phyloP scores from a whole-genome alignment of 495 filamentous ascomycete species.

The Trichoderma virens region DNA sequence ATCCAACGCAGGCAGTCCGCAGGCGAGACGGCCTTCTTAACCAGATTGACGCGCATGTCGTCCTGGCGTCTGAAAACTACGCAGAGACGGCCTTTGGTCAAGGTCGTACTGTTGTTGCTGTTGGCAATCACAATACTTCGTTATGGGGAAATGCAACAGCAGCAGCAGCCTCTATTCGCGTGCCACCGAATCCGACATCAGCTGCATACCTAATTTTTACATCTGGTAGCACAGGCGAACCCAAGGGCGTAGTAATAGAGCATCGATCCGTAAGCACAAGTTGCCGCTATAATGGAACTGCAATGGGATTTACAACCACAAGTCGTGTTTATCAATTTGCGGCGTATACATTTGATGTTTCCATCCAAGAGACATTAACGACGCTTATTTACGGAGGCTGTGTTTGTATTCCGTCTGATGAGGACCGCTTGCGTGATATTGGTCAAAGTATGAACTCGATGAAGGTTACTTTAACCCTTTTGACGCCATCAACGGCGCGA shows the following conservation, averaged over 20 bases:
- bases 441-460: background rate
- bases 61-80: too few relatives aligned
- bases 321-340: conserved; percentile 33
- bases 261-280: conserved; percentile 10
- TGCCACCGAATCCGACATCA: too few relatives aligned
- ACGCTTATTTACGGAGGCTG: conserved; percentile 29
- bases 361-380: conserved; percentile 22
- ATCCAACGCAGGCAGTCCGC: too few relatives aligned
- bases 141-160: too few relatives aligned
- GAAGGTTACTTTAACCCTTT: background rate
- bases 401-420: conserved; percentile 11
- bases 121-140: too few relatives aligned
- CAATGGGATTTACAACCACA: conserved; percentile 16
- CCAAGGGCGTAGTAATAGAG: conserved; percentile 32
- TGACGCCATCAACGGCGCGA: conserved; percentile 19
- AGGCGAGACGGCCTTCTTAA: too few relatives aligned
- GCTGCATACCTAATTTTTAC: conserved; percentile 42
- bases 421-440: background rate
- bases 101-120: too few relatives aligned
- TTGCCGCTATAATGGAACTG: background rate
- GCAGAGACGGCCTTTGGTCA: too few relatives aligned
- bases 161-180: too few relatives aligned
- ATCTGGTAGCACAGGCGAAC: conserved; percentile 46
- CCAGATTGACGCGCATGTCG: too few relatives aligned
- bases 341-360: conserved; percentile 44